Evolutionary conservation across 495 filamentous ascomycete genomes (phyloP).

Genomic region (Xylona heveae): DNA sequence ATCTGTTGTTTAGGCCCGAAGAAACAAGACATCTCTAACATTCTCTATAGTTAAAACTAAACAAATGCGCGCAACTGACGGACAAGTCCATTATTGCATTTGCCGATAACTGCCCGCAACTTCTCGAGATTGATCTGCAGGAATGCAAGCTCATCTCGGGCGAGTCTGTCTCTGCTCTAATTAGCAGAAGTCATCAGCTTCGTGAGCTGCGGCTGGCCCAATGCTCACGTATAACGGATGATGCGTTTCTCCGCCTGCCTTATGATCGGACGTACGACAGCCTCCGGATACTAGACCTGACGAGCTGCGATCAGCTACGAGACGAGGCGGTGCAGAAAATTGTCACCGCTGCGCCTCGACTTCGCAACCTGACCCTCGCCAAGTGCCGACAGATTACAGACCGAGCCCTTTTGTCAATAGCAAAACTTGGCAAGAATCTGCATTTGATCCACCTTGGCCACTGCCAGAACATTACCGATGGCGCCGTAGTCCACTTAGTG

Average conservation of each 20-base stretch:
- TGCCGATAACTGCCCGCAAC: constrained; percentile 68
- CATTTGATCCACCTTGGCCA: constrained; percentile 94
- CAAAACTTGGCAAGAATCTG: constrained; percentile 78
- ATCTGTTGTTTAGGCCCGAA: neutral
- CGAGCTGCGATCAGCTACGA: constrained; percentile 58
- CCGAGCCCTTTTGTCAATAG: constrained; percentile 66
- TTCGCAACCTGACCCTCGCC: constrained; percentile 80
- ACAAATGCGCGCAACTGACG: constrained; percentile 60
- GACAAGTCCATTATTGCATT: constrained; percentile 66
- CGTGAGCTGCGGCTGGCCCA: constrained; percentile 74
- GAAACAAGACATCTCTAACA: constrained; percentile 5
- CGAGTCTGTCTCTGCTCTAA: constrained; percentile 53
- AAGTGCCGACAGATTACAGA: constrained; percentile 91
- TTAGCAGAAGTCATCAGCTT: constrained; percentile 54
- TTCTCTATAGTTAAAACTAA: constrained; percentile 63
- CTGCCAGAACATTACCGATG: constrained; percentile 76
- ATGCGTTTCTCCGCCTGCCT: constrained; percentile 69
- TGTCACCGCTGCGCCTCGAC: constrained; percentile 61
- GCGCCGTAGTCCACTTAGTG: constrained; percentile 62
- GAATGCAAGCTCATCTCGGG: constrained; percentile 65
- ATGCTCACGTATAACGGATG: constrained; percentile 63
- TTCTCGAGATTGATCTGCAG: constrained; percentile 91
- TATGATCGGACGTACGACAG: constrained; percentile 48
- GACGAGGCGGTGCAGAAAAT: constrained; percentile 79
- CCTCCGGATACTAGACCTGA: constrained; percentile 85